Evolutionary conservation across 176 grass and related monocot genomes (phyloP), one percentile per base, ranked within the genome.

Genomic region (Thalia dealbata): DNA sequence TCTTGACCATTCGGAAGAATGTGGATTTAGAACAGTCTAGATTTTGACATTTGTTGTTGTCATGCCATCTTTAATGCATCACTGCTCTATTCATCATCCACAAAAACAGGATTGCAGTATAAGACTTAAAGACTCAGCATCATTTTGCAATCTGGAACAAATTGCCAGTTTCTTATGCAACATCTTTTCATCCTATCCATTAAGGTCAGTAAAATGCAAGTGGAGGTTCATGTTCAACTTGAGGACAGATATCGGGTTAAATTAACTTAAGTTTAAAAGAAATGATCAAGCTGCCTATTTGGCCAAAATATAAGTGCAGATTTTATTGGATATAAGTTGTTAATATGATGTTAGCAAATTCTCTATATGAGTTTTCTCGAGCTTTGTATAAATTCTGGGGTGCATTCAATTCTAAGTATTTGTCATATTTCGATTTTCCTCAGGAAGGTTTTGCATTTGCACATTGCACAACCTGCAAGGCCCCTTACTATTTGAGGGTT

Each of bases 391-490:
- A 51, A 3, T 84, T 52, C 22, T 25, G 21, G 64, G 24, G 41
- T 25, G 43, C 41, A 41, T 25, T 16, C 18, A 67, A 42, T 46
- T 45, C 14, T 22, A 21, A 46, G 18, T 10, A 56, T 55, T 71
- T 28, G 26, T 67, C 14, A 52, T 62, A 15, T 46, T 68, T 85
- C 82, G 43, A 69, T 83, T 23, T 48, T 80, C 64, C 72, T 78
- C 90, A 99, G 95, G 95, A 99, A 68, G 95, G 95, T n/a, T 99
- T 99, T 88, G 95, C 95, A 56, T 99, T 99, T 86, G 87, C 90
- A 32, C 95, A 99, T 81, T 99, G 95, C 78, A 99, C 95, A 69
- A 99, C 95, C 71, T 99, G 95, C 88, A 99, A 99, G 81, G 87
- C 90, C 79, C 90, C 95, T 70, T 99, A 99, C 76, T 91, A 99